Percentiles rank a stretch among this genome's conserved stretches.
Evolutionary conservation across 129 eudicot genomes (phyloP).

Genomic region (Ambrosia trifida): DNA sequence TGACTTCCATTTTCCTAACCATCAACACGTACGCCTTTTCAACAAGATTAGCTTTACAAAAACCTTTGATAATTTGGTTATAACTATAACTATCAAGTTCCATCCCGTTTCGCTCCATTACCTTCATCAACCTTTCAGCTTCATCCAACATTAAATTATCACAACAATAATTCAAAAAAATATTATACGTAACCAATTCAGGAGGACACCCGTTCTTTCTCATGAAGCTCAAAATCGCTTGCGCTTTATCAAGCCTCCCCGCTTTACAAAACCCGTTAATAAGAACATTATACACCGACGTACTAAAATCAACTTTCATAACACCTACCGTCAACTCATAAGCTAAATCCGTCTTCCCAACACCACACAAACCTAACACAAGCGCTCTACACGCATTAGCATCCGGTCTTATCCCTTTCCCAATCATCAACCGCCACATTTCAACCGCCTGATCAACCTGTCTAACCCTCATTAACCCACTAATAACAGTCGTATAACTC

Average conservation of each 20-base stretch:
- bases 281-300: slow-evolving; percentile 66
- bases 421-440: slow-evolving; percentile 80
- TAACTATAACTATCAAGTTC: slow-evolving; percentile 80
- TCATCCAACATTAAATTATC: slow-evolving; percentile 61
- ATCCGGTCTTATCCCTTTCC: slow-evolving; percentile 60
- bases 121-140: slow-evolving; percentile 69
- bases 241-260: slow-evolving; percentile 81
- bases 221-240: slow-evolving; percentile 63
- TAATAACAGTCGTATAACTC: slow-evolving; percentile 74
- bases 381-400: slow-evolving; percentile 78
- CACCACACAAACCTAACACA: slow-evolving; percentile 73
- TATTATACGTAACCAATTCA: slow-evolving; percentile 76
- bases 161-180: slow-evolving; percentile 72
- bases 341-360: slow-evolving; percentile 88
- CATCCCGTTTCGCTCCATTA: slow-evolving; percentile 62
- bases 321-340: slow-evolving; percentile 78
- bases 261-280: slow-evolving; percentile 73
- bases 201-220: slow-evolving; percentile 74
- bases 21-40: slow-evolving; percentile 72
- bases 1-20: slow-evolving; percentile 65
- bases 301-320: slow-evolving; percentile 57
- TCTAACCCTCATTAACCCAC: slow-evolving; percentile 60
- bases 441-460: slow-evolving; percentile 62
- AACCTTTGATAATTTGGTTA: slow-evolving; percentile 78
- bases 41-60: slow-evolving; percentile 67